phyloP scores from a whole-genome alignment of 768 basidiomycete genomes.

The Tricholoma hemisulphureum region DNA sequence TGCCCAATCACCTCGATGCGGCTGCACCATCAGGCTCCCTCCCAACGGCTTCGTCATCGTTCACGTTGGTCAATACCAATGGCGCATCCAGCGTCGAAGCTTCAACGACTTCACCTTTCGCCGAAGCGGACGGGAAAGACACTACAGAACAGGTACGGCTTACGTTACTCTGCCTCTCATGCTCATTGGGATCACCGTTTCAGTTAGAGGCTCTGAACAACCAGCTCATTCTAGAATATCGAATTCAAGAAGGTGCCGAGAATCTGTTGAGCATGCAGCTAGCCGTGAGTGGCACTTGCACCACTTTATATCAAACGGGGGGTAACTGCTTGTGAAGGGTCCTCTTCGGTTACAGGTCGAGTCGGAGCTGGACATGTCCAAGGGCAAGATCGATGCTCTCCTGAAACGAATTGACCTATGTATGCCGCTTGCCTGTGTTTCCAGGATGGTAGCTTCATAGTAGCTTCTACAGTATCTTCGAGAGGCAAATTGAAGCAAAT shows the following conservation, averaged over 20 bases:
- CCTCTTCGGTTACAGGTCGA: conserved; percentile 70
- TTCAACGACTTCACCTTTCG: conserved; percentile 29
- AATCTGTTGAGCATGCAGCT: conserved; percentile 74
- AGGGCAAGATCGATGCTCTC: conserved; percentile 68
- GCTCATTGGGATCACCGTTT: background rate
- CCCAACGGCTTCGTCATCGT: conserved; percentile 21
- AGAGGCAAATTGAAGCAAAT: conserved; percentile 24
- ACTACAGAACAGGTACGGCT: conserved; percentile 43
- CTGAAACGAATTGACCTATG: conserved; percentile 55
- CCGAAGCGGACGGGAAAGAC: conserved; percentile 47
- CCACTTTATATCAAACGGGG: background rate
- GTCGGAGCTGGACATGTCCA: conserved; percentile 74
- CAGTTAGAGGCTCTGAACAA: conserved; percentile 68
- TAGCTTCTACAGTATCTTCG: conserved; percentile 29
- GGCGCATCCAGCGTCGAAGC: conserved; percentile 11
- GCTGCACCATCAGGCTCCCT: conserved; percentile 17
- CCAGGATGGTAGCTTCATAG: background rate
- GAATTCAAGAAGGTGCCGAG: conserved; percentile 91
- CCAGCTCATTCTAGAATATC: conserved; percentile 70
- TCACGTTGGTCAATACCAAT: conserved; percentile 25
- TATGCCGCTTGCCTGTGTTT: conserved; percentile 28
- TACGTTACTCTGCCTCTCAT: background rate
- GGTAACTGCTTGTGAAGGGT: conserved; percentile 39
- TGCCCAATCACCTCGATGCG: conserved; percentile 19
- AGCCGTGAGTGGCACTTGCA: conserved; percentile 38